A percentile compares a stretch with the other conserved stretches of the same genome.
Evolutionary conservation across 2,329 filamentous ascomycete genomes (phyloP).

Genomic region (Talaromyces sp.): DNA sequence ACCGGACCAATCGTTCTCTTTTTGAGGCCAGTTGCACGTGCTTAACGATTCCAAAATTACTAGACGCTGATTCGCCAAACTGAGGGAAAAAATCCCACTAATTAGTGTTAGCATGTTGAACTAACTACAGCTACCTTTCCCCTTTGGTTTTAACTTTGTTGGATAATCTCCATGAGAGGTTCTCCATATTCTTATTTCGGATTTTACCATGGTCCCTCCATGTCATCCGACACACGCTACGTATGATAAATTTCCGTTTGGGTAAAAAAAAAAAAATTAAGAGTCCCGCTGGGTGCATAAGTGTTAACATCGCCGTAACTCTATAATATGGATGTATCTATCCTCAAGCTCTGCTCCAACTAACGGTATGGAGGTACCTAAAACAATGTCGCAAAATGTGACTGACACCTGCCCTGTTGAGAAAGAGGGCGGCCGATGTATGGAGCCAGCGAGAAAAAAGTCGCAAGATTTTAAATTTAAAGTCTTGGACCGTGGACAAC

Average conservation of each 20-base stretch:
- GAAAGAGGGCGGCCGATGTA: not conserved
- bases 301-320: not conserved
- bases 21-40: not conserved
- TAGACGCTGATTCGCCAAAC: not conserved
- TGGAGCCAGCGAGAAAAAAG: not conserved
- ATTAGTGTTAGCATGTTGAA: too few species aligned
- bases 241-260: not conserved
- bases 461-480: not conserved
- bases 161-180: not conserved
- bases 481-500: not conserved
- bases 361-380: not conserved
- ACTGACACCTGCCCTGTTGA: not conserved
- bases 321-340: not conserved
- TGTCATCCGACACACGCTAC: not conserved
- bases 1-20: not conserved
- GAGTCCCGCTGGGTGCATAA: not conserved
- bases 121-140: not conserved
- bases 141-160: not conserved
- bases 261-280: not conserved
- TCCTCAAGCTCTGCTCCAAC: not conserved
- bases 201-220: not conserved
- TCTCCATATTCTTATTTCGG: constrained; percentile 1
- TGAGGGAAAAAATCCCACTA: too few species aligned
- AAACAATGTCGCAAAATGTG: not conserved
- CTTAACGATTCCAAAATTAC: not conserved